Evolutionary conservation across 2,329 filamentous ascomycete species (phyloP).

Genomic region (Leptodontidium sp.): DNA sequence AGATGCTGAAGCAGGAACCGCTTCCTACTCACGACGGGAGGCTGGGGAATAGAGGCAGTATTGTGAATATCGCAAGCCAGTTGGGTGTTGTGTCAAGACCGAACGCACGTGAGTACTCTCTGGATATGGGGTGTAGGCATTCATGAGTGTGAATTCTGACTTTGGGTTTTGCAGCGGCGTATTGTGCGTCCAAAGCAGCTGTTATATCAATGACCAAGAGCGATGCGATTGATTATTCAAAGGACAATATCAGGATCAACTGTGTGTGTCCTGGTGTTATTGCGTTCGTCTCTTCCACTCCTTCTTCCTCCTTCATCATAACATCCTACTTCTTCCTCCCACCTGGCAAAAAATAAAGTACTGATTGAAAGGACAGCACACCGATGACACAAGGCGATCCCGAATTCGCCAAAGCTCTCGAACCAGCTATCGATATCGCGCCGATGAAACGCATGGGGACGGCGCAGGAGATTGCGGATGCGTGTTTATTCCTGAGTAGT

Average conservation of each 20-base stretch:
- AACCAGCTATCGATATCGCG: constrained; percentile 47
- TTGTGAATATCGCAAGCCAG: constrained; percentile 56
- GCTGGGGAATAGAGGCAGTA: constrained; percentile 51
- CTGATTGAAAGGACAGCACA: constrained; percentile 43
- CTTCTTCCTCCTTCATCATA: too few relatives aligned
- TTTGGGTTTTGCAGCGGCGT: constrained; percentile 48
- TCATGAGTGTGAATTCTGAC: neutral
- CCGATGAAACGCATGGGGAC: constrained; percentile 53
- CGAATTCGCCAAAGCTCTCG: constrained; percentile 38
- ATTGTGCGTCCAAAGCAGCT: constrained; percentile 56
- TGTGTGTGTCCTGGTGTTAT: constrained; percentile 57
- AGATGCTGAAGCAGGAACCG: constrained; percentile 55
- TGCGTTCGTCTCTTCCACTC: constrained; percentile 43
- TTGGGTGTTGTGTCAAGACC: constrained; percentile 53
- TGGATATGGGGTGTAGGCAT: neutral
- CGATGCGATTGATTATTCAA: constrained; percentile 58
- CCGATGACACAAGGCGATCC: constrained; percentile 53
- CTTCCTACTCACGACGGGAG: constrained; percentile 54
- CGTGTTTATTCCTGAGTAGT: constrained; percentile 54
- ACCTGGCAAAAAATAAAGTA: too few relatives aligned
- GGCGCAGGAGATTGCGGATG: constrained; percentile 56
- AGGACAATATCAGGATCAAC: constrained; percentile 55
- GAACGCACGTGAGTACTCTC: constrained; percentile 49
- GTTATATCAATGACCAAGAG: constrained; percentile 55
- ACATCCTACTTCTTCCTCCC: too few relatives aligned